These are phyloP conservation scores for Sambucus nigra DNA, from an alignment of 129 eudicot species.

Conservation along the genomic window DNA sequence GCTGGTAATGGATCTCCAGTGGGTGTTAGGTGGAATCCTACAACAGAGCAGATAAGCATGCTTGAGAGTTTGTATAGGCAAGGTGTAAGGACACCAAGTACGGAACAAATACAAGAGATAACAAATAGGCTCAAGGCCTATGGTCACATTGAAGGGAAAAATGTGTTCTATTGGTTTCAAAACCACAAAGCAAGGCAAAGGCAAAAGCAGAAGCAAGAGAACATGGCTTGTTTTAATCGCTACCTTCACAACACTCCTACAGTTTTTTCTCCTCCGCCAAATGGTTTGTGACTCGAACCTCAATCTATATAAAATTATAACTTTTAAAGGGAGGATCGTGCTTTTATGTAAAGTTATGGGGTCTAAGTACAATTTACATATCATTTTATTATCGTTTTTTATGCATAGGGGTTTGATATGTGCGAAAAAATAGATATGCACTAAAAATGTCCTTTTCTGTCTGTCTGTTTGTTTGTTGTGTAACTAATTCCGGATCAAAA, in stretches of 20 bases:
- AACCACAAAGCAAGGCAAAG: slow-evolving; percentile 83
- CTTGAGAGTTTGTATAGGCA: slow-evolving; percentile 53
- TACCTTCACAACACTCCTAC: slow-evolving; percentile 18
- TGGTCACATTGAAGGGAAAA: slow-evolving; percentile 80
- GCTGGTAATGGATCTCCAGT: too few species aligned
- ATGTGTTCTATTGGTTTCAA: slow-evolving; percentile 85
- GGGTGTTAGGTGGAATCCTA: slow-evolving; percentile 97
- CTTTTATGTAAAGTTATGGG: not conserved
- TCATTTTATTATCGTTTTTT: too few species aligned
- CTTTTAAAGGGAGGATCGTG: not conserved
- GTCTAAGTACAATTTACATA: not conserved
- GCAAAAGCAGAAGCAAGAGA: slow-evolving; percentile 55
- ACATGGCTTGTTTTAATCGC: slow-evolving; percentile 25
- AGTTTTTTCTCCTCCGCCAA: slow-evolving; percentile 25
- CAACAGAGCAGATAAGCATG: slow-evolving; percentile 59
- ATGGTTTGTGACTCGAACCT: slow-evolving; percentile 21
- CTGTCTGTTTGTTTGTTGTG: not conserved
- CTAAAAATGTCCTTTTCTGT: slow-evolving; percentile 5
- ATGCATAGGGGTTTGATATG: not conserved
- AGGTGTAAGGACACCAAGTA: slow-evolving; percentile 62
- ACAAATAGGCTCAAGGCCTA: slow-evolving; percentile 29
- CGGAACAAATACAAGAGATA: slow-evolving; percentile 73
- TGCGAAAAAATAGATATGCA: not conserved
- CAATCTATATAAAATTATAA: not conserved
- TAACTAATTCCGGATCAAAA: not conserved